Conservation (phyloP, 78 protist species). For the Mastigamoeba balamuthi region DNA sequence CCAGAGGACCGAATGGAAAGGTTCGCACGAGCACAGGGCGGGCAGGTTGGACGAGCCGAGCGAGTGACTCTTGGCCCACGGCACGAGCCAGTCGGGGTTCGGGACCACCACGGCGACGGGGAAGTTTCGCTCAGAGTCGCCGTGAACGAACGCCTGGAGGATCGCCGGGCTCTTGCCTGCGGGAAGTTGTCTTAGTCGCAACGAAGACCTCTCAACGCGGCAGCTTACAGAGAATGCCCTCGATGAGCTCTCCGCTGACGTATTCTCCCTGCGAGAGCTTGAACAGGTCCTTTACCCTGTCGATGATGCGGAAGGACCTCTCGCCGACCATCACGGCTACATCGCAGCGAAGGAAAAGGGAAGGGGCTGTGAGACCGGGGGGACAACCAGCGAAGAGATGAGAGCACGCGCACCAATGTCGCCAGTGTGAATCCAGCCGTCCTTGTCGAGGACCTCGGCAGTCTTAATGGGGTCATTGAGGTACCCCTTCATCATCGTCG, state of each 20-base stretch:
- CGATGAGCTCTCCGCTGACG: not conserved
- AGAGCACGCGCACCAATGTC: conserved; percentile 12
- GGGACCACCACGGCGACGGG: not conserved
- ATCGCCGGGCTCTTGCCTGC: not conserved
- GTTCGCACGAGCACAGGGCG: not conserved
- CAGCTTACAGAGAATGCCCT: not conserved
- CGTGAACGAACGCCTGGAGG: not conserved
- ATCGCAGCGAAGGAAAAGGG: not conserved
- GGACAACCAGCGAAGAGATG: not conserved
- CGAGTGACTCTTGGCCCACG: not conserved
- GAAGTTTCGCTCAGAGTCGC: not conserved
- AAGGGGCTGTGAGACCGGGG: no score
- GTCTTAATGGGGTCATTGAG: conserved; percentile 16
- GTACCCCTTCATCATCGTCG: conserved; percentile 13
- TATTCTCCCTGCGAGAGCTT: conserved; percentile 4
- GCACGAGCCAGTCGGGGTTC: not conserved
- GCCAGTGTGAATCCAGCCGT: conserved; percentile 39
- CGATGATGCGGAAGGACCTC: not conserved
- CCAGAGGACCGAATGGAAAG: no score
- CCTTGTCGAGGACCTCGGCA: not conserved
- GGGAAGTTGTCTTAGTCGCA: no score
- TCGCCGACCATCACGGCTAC: not conserved
- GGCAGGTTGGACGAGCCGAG: not conserved
- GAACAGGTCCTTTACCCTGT: conserved; percentile 1
- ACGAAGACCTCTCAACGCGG: no score